Conservation (phyloP, 306 rosid species). For the Rosa multiflora region DNA sequence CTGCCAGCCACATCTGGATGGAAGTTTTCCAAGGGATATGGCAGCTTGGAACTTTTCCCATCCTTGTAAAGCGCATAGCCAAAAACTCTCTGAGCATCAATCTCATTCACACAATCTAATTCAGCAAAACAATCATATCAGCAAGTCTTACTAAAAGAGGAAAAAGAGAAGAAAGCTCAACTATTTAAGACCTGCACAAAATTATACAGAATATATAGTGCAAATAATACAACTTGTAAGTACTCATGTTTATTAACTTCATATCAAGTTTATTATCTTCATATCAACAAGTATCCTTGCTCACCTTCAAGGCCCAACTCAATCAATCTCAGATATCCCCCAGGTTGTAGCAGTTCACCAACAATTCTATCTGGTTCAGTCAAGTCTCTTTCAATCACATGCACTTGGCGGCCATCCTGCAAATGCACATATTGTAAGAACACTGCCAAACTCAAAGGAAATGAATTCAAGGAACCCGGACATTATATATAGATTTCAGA, state of each 20-base stretch:
- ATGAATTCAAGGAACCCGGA: background rate
- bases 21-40: constrained; percentile 66
- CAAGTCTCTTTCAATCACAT: constrained; percentile 81
- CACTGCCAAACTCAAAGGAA: background rate
- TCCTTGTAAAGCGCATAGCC: constrained; percentile 86
- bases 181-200: background rate
- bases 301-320: constrained; percentile 83
- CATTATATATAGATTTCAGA: background rate
- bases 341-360: constrained; percentile 89
- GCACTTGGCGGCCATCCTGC: constrained; percentile 77
- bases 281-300: background rate
- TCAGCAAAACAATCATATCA: background rate
- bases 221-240: background rate
- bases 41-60: constrained; percentile 49
- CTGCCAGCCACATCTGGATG: constrained; percentile 57
- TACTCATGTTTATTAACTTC: no score
- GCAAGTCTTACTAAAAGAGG: background rate
- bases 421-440: background rate
- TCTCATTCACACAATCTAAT: constrained; percentile 63
- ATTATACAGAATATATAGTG: background rate
- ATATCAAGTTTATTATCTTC: background rate
- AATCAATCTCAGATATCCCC: constrained; percentile 73
- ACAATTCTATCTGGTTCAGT: constrained; percentile 81
- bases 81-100: constrained; percentile 74
- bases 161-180: background rate